phyloP scores from a whole-genome alignment of 179 eudicot species.

The Corrigiola litoralis region DNA sequence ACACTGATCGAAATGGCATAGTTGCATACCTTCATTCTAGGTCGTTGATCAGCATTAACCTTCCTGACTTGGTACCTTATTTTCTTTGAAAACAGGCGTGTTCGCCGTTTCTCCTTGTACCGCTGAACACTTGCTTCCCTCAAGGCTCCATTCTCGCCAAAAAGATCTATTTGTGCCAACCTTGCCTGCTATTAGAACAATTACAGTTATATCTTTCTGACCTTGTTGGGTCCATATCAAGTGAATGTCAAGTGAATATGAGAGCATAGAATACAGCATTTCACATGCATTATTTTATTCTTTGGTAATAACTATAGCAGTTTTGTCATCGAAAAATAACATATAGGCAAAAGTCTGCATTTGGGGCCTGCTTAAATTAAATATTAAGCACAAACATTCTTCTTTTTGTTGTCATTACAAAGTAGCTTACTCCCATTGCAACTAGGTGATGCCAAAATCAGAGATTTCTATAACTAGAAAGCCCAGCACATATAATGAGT shows the following conservation, averaged over 20 bases:
- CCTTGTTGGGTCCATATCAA: not conserved
- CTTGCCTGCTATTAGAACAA: slow-evolving; percentile 47
- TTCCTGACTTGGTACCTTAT: slow-evolving; percentile 87
- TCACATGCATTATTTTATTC: slow-evolving; percentile 3
- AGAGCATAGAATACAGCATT: not conserved
- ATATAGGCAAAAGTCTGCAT: not conserved
- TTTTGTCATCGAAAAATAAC: slow-evolving; percentile 2
- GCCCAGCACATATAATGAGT: too few relatives aligned
- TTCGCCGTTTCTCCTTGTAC: slow-evolving; percentile 88
- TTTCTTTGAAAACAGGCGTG: slow-evolving; percentile 79
- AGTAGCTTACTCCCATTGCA: not conserved
- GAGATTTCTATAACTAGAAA: too few relatives aligned
- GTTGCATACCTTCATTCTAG: slow-evolving; percentile 77
- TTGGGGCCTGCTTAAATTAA: slow-evolving; percentile 15
- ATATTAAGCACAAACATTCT: slow-evolving; percentile 9
- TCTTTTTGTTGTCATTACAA: slow-evolving; percentile 17
- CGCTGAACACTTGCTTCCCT: slow-evolving; percentile 90
- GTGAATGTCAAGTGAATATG: not conserved
- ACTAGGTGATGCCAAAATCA: slow-evolving; percentile 15
- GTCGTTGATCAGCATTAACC: slow-evolving; percentile 93
- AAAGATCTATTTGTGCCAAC: slow-evolving; percentile 76
- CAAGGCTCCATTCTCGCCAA: slow-evolving; percentile 67
- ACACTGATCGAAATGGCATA: slow-evolving; percentile 2
- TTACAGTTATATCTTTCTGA: not conserved
- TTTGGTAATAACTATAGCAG: not conserved